Base-by-base conservation (phyloP, 352 stramenopile genomes). In the Thraustochytrium striatum region DNA sequence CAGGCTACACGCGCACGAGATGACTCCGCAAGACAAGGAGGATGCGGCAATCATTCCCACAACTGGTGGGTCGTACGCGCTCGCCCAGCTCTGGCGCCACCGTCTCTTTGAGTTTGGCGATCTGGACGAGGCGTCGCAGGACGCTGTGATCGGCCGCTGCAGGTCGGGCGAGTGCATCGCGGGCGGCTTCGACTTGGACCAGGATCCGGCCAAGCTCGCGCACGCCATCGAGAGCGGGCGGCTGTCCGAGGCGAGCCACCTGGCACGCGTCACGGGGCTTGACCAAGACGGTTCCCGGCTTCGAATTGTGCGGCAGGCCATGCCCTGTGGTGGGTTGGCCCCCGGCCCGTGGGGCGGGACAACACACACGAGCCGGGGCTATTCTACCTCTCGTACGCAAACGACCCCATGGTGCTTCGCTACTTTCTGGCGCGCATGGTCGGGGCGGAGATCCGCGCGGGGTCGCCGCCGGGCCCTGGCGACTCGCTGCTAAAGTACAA, bases 381-480 rank as follows among this genome's bases (percentile, higher is more conserved):
- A 21, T 25, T 30, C 28, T 75, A 61, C 3, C 13, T 75, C 8
- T 39, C 44, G 21, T 75, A 75, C 30, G 39, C 44, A 8, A 30
- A 75, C 11, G 65, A 75, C 50, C 65, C 65, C 3, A 19, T 75
- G 30, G 52, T 75, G 9, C 68, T 75, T 25, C 68, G 41, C 5
- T 62, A 62, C 52, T 61, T 75, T 39, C 39, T 41, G 16, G 32
- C 30, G 33, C 65, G 65, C 44, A 75, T 75, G 65, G 65, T 75
- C 30, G 65, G 65, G 8, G 65, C 65, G 9, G 21, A 39, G 7
- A n/a, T 75, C 19, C 44, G 52, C 7, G 65, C 44, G 0, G 44
- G 52, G 2, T n/a, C 61, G 8, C 2, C 3, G 5, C 30, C 28
- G 1, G 13, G 44, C 16, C 59, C 59, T 0, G 52, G 44, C 32